These are phyloP conservation scores for Claviceps sp. DNA, from an alignment of 2,329 filamentous ascomycete genomes.

Conservation along the genomic window DNA sequence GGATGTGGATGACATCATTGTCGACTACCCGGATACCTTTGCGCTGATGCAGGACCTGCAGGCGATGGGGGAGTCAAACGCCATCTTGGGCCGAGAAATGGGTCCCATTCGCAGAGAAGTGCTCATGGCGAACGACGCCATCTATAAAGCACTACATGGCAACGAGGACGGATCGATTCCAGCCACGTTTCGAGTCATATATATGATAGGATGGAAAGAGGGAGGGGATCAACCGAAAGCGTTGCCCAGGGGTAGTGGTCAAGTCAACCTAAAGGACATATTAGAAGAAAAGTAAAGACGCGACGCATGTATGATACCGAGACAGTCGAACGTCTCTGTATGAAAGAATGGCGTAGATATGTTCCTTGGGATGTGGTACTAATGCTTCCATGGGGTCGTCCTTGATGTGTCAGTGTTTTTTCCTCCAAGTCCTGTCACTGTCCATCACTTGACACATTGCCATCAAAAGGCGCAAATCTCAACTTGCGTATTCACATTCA, in stretches of 20 bases:
- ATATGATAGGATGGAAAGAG: constrained; percentile 98
- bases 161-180: constrained; percentile 66
- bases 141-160: constrained; percentile 78
- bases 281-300: constrained; percentile 30
- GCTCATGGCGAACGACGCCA: constrained; percentile 71
- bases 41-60: constrained; percentile 88
- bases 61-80: constrained; percentile 92
- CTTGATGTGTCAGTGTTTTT: no score
- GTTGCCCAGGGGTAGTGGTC: constrained; percentile 67
- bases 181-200: constrained; percentile 88
- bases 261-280: constrained; percentile 81
- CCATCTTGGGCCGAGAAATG: constrained; percentile 71
- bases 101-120: constrained; percentile 70
- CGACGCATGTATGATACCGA: background rate
- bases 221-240: constrained; percentile 67
- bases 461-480: background rate
- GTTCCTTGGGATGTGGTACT: background rate
- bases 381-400: background rate
- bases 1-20: constrained; percentile 92
- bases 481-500: background rate
- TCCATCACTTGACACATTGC: background rate
- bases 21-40: constrained; percentile 85
- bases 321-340: background rate
- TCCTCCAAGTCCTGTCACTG: no score
- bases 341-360: background rate